phyloP scores from a whole-genome alignment of 2,329 filamentous ascomycete species.

The Xylaria sp. region DNA sequence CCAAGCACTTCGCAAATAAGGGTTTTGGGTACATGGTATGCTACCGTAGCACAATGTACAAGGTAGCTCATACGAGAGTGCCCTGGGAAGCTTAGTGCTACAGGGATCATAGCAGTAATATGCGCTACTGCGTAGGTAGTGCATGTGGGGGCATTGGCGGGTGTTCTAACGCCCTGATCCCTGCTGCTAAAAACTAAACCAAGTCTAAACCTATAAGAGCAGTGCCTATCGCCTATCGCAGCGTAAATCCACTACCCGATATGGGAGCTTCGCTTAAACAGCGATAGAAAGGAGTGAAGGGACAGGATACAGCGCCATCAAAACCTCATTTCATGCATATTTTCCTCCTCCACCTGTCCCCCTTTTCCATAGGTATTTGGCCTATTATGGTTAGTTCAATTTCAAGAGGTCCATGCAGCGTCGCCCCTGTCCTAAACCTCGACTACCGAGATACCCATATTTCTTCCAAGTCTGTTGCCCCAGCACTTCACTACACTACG shows the following conservation, averaged over 20 bases:
- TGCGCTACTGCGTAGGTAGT: neutral
- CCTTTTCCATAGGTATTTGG: constrained; percentile 29
- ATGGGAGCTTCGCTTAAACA: constrained; percentile 30
- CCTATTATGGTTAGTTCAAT: constrained; percentile 16
- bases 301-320: neutral
- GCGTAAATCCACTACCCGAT: constrained; percentile 24
- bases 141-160: constrained; percentile 12
- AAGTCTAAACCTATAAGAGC: constrained; percentile 31
- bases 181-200: constrained; percentile 30
- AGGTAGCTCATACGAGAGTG: constrained; percentile 33
- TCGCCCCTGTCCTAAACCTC: constrained; percentile 30
- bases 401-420: constrained; percentile 27
- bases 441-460: constrained; percentile 37
- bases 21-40: constrained; percentile 22
- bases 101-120: constrained; percentile 33
- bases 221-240: constrained; percentile 30
- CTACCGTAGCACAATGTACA: constrained; percentile 11
- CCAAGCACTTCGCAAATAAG: constrained; percentile 34
- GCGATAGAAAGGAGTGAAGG: constrained; percentile 26
- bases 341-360: constrained; percentile 14
- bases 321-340: constrained; percentile 32
- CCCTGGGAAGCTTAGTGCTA: constrained; percentile 31
- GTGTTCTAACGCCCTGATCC: constrained; percentile 26
- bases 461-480: constrained; percentile 12
- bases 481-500: neutral